Base-by-base conservation (phyloP, 2,329 filamentous ascomycete genomes). In the Ilyonectria sp. region DNA sequence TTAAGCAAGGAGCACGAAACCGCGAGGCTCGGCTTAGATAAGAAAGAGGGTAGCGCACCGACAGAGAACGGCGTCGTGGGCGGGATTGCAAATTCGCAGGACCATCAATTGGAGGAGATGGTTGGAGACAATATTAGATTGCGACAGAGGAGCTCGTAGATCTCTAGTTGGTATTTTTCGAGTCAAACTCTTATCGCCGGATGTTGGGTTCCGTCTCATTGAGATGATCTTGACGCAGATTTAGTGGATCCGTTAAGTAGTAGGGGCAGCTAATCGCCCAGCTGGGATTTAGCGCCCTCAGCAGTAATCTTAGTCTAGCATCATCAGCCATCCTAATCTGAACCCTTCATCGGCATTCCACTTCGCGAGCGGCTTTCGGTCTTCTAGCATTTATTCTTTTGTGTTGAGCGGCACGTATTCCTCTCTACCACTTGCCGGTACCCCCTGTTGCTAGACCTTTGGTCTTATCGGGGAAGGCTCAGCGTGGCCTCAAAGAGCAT, bases 1-100 rank as follows among this genome's bases (percentile, higher is more conserved):
- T 53, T 76, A 4, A 76, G 71, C 43, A 64, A 66, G 29, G 67
- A 75, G n/a, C 72, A 75, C 1, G 65, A 71, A 26, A 54, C 58
- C n/a, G 72, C 71, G 4, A 61, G 68, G 1, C 55, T 76, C 31
- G 74, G 74, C 1, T 67, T 76, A 17, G 21, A 5, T 1, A 52
- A 56, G 2, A 58, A 60, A 5, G 11, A 10, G 2, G 6, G 8
- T 8, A n/a, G 9, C 3, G 50, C 10, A 3, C 1, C 26, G 0
- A 8, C 11, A 0, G 40, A 52, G 11, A 58, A 44, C 2, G 56
- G 44, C 6, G 50, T 60, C 11, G 54, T 21, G 9, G 31, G 29
- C 1, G 57, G 8, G 29, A 5, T 29, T 5, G 21, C 13, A 53
- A 53, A 35, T 37, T 31, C n/a, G 10, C 31, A 53, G 19, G 50